A percentile compares a stretch with the other conserved stretches of the same genome.
These are phyloP conservation scores for Nothophaeocryptopus gaeumannii DNA, from an alignment of 2,329 filamentous ascomycete genomes.

Conservation along the genomic window DNA sequence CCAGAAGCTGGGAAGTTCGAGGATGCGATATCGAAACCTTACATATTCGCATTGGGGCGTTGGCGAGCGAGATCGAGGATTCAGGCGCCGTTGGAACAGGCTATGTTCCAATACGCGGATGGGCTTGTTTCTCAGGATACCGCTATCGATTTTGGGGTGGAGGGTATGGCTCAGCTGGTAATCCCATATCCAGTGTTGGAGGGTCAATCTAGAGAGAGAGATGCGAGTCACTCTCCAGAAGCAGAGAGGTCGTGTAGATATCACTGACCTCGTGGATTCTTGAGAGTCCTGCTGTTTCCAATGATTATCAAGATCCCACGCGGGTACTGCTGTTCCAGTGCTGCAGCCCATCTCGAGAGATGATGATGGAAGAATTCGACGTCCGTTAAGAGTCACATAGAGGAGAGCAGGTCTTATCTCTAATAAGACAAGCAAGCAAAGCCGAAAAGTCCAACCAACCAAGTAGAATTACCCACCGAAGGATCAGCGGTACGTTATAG, in stretches of 20 bases:
- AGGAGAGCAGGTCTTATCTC: too few species aligned
- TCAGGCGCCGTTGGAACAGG: conserved; percentile 18
- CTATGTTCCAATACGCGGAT: conserved; percentile 20
- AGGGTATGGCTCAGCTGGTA: conserved; percentile 17
- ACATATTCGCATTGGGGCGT: conserved; percentile 8
- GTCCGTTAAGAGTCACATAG: too few species aligned
- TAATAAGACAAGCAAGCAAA: too few species aligned
- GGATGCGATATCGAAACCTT: conserved; percentile 18
- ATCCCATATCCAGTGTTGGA: conserved; percentile 19
- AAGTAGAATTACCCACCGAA: too few species aligned
- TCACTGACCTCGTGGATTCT: conserved; percentile 10
- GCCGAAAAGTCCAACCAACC: too few species aligned
- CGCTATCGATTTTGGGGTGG: conserved; percentile 14
- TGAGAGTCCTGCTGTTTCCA: conserved; percentile 19
- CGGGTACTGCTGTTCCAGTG: not conserved
- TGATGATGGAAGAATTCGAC: too few species aligned
- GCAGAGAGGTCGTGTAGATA: too few species aligned
- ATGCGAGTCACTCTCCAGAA: too few species aligned
- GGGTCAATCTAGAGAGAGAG: conserved; percentile 7
- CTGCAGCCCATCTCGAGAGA: too few species aligned
- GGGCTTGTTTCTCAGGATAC: not conserved
- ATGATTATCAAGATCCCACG: conserved; percentile 4
- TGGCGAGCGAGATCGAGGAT: conserved; percentile 15
- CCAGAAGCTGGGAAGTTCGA: conserved; percentile 6
- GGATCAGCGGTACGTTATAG: too few species aligned